Base-by-base conservation (phyloP, 805 yeast species). In the Hanseniaspora nectarophila region DNA sequence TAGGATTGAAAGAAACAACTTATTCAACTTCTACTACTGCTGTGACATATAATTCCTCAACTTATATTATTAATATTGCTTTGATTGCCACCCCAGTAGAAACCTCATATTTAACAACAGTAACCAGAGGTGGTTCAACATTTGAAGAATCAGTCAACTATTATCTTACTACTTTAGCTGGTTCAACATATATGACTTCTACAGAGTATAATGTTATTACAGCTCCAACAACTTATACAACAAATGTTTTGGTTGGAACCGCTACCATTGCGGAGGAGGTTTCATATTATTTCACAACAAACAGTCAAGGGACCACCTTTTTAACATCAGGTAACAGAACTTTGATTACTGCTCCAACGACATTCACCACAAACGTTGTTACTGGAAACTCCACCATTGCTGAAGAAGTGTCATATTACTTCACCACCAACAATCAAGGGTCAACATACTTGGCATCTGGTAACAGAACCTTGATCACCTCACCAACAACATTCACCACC, bases 371-470 rank as follows among this genome's bases (percentile, higher is more conserved):
- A 13, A 23, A 26, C 28, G 20, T 42, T 24, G 34, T 28, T 15
- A 6, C 45, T 28, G 45, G 33, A 10, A 5, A 18, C 5, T 42
- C 45, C 34, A 26, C 45, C 15, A 10, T 28, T 16, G 6, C 33
- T n/a, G 45, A 42, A 42, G 28, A 7, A 10, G 23, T 42, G 9
- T 23, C 32, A 13, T 42, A 42, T 20, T 42, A 42, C 45, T 42
- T 26, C 45, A 42, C 45, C 21, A 42, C 33, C 13, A 20, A 20
- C 13, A 15, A 20, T 18, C 21, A 42, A 6, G 45, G 45, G 3
- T 13, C 20, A 4, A 13, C 32, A 10, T 5, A 6, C n/a, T 42
- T 42, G 34, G 26, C 45, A 6, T 42, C 32, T 42, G 45, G 95
- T 35, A 12, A 9, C 12, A 9, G 21, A 4, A 35, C 18, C 16